Evolutionary conservation across 345 rosid species (phyloP).

Genomic region (Luvunga scandens): DNA sequence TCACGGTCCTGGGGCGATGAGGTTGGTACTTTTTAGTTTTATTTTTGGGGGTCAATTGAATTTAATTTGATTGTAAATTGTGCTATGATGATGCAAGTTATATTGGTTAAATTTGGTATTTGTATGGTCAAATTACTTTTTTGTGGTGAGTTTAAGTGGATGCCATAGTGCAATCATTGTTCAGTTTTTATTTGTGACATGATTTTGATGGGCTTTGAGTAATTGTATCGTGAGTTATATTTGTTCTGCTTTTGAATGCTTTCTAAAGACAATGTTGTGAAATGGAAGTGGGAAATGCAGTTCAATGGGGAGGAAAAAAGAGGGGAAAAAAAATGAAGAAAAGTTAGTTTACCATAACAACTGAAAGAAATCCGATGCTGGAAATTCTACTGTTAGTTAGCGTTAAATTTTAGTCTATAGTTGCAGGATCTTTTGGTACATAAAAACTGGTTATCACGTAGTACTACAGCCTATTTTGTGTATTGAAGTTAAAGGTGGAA

Average conservation of each 20-base stretch:
- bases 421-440: not conserved
- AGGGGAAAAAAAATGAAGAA: not conserved
- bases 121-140: not conserved
- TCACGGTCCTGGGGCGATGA: conserved; percentile 94
- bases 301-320: not conserved
- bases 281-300: not conserved
- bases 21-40: conserved; percentile 42
- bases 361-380: not conserved
- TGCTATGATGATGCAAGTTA: conserved; percentile 10
- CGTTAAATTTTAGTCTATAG: not conserved
- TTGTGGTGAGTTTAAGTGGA: not conserved
- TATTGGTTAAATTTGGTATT: conserved; percentile 12
- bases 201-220: conserved; percentile 1
- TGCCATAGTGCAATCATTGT: not conserved
- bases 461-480: not conserved
- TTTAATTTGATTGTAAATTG: conserved; percentile 14
- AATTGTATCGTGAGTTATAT: not conserved
- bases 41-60: conserved; percentile 4
- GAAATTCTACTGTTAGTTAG: not conserved
- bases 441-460: not conserved
- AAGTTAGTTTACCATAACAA: not conserved
- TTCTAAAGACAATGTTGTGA: conserved; percentile 10
- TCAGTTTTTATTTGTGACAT: conserved; percentile 4
- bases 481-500: not conserved
- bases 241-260: not conserved